phyloP scores from a whole-genome alignment of 1,284 basidiomycete genomes.

The Polyporus tsugae region DNA sequence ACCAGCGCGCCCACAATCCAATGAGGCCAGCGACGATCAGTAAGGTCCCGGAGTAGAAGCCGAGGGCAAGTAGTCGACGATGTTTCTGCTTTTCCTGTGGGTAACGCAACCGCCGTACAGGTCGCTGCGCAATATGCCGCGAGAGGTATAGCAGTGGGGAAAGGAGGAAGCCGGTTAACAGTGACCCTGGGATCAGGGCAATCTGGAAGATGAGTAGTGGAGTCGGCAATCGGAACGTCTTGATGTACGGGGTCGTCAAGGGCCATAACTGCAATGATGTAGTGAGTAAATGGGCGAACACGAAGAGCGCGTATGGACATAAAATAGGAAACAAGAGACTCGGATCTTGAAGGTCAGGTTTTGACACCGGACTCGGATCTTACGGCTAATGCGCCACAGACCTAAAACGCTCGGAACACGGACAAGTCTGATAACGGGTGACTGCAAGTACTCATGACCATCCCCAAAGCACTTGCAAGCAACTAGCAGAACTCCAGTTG shows the following conservation, averaged over 20 bases:
- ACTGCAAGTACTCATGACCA: background rate
- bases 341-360: background rate
- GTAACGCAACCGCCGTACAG: slow-evolving; percentile 88
- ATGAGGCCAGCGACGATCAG: slow-evolving; percentile 88
- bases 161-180: slow-evolving; percentile 93
- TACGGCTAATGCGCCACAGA: background rate
- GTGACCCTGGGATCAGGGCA: slow-evolving; percentile 91
- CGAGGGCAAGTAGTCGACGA: slow-evolving; percentile 85
- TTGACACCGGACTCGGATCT: background rate
- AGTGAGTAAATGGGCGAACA: slow-evolving; percentile 14
- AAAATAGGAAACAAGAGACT: background rate
- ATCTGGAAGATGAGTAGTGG: slow-evolving; percentile 94
- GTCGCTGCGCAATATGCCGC: slow-evolving; percentile 91
- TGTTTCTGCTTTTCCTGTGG: slow-evolving; percentile 90
- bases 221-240: slow-evolving; percentile 93
- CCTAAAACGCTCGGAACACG: background rate
- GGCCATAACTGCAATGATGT: slow-evolving; percentile 73
- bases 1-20: slow-evolving; percentile 93
- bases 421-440: background rate
- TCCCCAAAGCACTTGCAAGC: background rate
- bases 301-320: background rate
- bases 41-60: slow-evolving; percentile 84
- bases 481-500: background rate
- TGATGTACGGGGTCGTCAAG: slow-evolving; percentile 85
- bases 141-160: slow-evolving; percentile 94